A percentile compares a stretch with the other conserved stretches of the same genome.
Evolutionary conservation across 768 basidiomycete genomes (phyloP).

Genomic region (Boletus patriciae): DNA sequence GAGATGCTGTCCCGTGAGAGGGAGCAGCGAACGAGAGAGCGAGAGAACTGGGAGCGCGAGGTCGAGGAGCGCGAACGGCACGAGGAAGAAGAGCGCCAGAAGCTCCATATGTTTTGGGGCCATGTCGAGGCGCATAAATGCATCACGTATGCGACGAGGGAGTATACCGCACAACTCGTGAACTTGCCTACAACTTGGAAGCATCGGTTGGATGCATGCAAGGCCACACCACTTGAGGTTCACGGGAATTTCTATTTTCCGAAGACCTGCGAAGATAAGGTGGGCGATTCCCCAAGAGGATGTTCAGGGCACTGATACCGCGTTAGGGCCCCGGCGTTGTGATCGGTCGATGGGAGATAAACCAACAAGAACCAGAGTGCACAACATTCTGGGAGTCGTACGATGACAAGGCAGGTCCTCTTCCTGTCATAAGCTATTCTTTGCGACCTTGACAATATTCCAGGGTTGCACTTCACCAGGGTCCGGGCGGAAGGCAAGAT

Average conservation of each 20-base stretch:
- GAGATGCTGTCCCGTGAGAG: constrained; percentile 8
- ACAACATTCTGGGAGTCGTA: constrained; percentile 25
- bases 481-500: constrained; percentile 22
- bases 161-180: constrained; percentile 30
- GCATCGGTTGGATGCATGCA: constrained; percentile 25
- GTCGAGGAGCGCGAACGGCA: constrained; percentile 13
- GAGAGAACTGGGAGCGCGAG: constrained; percentile 15
- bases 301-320: background rate
- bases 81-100: constrained; percentile 28
- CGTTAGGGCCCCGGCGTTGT: constrained; percentile 19
- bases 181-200: constrained; percentile 27
- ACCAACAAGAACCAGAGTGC: constrained; percentile 29
- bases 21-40: background rate
- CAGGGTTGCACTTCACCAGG: constrained; percentile 28
- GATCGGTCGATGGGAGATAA: constrained; percentile 29
- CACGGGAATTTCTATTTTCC: constrained; percentile 22
- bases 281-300: background rate
- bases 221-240: constrained; percentile 18
- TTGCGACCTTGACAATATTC: background rate
- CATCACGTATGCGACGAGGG: constrained; percentile 28
- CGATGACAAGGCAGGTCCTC: constrained; percentile 24
- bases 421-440: background rate
- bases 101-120: constrained; percentile 25
- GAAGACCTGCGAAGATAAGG: constrained; percentile 25
- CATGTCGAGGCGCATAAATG: constrained; percentile 21